Evolutionary conservation across 2,329 filamentous ascomycete genomes (phyloP), one percentile per base, ranked within the genome.

Genomic region (Calcarisporium arbuscula): DNA sequence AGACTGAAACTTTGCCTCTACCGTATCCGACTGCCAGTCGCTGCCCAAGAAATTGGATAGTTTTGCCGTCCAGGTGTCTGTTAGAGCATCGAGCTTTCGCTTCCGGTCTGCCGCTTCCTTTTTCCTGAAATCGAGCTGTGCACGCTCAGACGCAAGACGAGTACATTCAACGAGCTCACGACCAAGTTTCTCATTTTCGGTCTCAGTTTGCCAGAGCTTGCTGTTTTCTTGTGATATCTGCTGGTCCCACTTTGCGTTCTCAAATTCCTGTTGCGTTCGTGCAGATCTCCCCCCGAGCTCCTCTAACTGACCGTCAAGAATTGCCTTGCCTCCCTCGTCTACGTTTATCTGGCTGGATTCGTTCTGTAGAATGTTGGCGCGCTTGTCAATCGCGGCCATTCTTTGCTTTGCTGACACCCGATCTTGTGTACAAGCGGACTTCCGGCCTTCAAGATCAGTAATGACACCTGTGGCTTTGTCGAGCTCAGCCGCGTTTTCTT

Each of bases 161-260:
- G 85, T 94, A 39, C 82, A 86, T 49, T 94, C 83, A 8, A 88
- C 74, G 22, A 95, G 74, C 53, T 96, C 90, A n/a, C 72, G 66
- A 28, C 82, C 81, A 19, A 96, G 69, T 45, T 71, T 78, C 22
- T 84, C 77, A 39, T 74, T 81, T 48, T 83, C 77, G 15, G 74
- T 77, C 49, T 95, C 87, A 2, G 94, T 61, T 28, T 73, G 68
- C 41, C 76, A 74, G 9, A 94, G 65, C 42, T 78, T 72, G 11
- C 67, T 60, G 32, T 86, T 82, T 34, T 80, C 74, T 20, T 76
- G 65, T 29, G 79, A 71, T 15, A 95, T 70, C 43, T 83, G 78
- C 19, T 66, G 64, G 42, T 95, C 88, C 66, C 82, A 86, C 10
- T 77, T 72, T 9, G 78, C 72, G 14, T 62, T 62, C 22, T 77